Conservation (phyloP, 2,329 filamentous ascomycete species). For the Trichoderma brevicompactum region DNA sequence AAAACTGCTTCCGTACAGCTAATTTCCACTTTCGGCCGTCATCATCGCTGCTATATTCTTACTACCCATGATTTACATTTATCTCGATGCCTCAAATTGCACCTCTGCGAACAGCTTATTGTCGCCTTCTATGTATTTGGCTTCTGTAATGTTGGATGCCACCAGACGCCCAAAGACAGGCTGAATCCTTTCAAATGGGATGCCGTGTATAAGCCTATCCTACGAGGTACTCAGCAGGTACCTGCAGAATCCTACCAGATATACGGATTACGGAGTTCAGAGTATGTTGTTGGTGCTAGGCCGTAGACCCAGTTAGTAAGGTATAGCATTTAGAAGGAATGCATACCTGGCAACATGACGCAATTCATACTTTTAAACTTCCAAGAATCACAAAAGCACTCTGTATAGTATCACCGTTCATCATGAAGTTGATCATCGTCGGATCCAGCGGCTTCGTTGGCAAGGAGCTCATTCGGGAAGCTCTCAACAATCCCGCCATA, state of each 20-base stretch:
- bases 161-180: no score
- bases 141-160: no score
- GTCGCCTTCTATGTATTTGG: no score
- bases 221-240: not conserved
- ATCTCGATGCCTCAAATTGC: no score
- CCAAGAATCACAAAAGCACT: not conserved
- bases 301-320: not conserved
- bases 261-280: not conserved
- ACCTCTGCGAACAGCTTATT: no score
- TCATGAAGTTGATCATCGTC: slow-evolving; percentile 51
- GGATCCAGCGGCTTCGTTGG: slow-evolving; percentile 51
- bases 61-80: not conserved
- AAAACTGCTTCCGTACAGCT: not conserved
- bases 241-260: not conserved
- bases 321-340: not conserved
- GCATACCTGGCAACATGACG: no score
- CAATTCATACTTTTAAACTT: not conserved
- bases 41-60: not conserved
- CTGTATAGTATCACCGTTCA: not conserved
- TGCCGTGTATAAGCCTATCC: no score
- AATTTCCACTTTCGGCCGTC: not conserved
- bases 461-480: slow-evolving; percentile 50
- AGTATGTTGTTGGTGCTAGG: not conserved
- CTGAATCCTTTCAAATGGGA: no score
- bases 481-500: slow-evolving; percentile 43